Conservation (phyloP, 2,329 filamentous ascomycete species). For the Penicillium digitatum region DNA sequence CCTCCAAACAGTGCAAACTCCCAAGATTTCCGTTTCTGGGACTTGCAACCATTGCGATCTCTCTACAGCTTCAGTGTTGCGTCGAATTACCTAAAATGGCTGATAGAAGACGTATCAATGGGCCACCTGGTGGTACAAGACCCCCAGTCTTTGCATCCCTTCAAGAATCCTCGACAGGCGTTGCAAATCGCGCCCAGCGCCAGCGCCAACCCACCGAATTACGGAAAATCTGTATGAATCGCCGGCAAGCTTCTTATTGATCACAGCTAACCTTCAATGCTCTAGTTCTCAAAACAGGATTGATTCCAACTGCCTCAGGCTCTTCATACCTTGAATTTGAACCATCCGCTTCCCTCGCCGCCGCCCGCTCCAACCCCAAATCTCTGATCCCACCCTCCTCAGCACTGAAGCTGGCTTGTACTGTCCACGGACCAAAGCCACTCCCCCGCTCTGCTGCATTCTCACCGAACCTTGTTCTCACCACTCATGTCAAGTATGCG, state of each 20-base stretch:
- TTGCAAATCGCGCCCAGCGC: conserved; percentile 49
- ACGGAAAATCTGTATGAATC: conserved; percentile 75
- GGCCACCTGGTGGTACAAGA: conserved; percentile 70
- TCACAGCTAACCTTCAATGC: conserved; percentile 19
- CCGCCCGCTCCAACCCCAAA: conserved; percentile 43
- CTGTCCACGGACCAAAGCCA: conserved; percentile 87
- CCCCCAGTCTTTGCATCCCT: conserved; percentile 64
- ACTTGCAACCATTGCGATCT: conserved; percentile 10
- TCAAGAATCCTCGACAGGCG: conserved; percentile 45
- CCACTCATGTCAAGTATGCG: conserved; percentile 92
- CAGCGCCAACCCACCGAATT: conserved; percentile 65
- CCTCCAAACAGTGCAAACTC: conserved; percentile 42
- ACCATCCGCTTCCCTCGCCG: conserved; percentile 45
- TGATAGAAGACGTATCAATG: conserved; percentile 87
- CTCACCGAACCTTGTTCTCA: conserved; percentile 85
- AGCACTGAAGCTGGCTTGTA: conserved; percentile 86
- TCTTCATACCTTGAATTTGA: conserved; percentile 66
- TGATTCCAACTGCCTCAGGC: conserved; percentile 88
- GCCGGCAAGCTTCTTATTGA: not conserved
- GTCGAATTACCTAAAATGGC: conserved; percentile 10
- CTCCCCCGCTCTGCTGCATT: conserved; percentile 86
- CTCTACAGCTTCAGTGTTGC: conserved; percentile 11
- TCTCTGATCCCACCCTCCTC: conserved; percentile 54
- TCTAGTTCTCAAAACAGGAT: conserved; percentile 79
- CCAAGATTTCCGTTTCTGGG: conserved; percentile 35